Evolutionary conservation across 495 filamentous ascomycete species (phyloP).

Genomic region (Daldinia concentrica): DNA sequence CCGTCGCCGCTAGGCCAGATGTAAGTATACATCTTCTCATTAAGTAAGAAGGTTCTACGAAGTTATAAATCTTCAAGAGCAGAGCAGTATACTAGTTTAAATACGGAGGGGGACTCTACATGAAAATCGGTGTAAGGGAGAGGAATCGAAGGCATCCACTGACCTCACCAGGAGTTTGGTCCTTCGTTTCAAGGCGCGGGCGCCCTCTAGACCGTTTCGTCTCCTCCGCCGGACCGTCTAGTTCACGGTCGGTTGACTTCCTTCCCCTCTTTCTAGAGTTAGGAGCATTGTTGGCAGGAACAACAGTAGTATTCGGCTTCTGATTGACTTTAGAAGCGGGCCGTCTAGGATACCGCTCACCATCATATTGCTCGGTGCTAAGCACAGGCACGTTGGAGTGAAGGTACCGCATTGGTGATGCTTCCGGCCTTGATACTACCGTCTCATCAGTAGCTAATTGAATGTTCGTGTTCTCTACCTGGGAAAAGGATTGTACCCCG

Average conservation of each 20-base stretch:
- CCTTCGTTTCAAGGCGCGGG: constrained; percentile 74
- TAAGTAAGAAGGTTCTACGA: background rate
- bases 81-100: background rate
- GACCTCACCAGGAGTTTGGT: constrained; percentile 68
- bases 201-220: constrained; percentile 68
- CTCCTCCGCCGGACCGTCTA: constrained; percentile 50
- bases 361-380: constrained; percentile 59
- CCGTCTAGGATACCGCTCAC: constrained; percentile 35
- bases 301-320: constrained; percentile 14
- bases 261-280: constrained; percentile 43
- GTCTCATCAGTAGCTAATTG: constrained; percentile 16
- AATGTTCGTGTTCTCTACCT: constrained; percentile 7
- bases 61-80: constrained; percentile 2
- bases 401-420: constrained; percentile 47
- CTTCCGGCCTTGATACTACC: constrained; percentile 19
- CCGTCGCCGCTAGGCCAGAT: constrained; percentile 70
- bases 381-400: constrained; percentile 56
- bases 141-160: constrained; percentile 39
- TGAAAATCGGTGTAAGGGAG: background rate
- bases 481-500: constrained; percentile 19
- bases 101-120: too few species aligned
- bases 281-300: constrained; percentile 11
- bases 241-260: constrained; percentile 35
- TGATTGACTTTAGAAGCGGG: constrained; percentile 28
- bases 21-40: constrained; percentile 24